These are phyloP conservation scores for Malus orientalis DNA, from an alignment of 306 rosid genomes.

Conservation along the genomic window DNA sequence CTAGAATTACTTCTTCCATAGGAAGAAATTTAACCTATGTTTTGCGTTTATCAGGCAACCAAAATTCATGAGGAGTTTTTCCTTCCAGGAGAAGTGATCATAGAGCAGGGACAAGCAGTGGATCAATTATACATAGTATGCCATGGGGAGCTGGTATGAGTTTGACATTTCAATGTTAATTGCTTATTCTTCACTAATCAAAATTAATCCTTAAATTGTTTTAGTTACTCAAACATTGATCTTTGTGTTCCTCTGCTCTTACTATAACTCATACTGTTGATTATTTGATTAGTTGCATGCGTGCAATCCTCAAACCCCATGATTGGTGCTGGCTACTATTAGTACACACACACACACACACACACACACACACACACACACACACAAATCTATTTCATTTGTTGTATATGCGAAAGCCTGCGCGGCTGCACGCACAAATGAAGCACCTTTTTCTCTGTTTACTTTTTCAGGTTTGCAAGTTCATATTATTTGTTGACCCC, in stretches of 20 bases:
- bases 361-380: not conserved
- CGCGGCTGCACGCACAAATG: not conserved
- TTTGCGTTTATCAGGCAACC: conserved; percentile 36
- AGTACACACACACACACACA: not conserved
- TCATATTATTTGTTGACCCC: not conserved
- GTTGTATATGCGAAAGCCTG: not conserved
- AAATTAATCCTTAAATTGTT: no score
- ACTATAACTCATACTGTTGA: not conserved
- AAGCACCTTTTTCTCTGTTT: not conserved
- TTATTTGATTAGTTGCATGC: not conserved
- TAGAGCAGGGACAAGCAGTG: conserved; percentile 44
- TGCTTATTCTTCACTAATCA: not conserved
- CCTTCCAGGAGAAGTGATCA: conserved; percentile 51
- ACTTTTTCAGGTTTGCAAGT: not conserved
- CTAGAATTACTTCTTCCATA: conserved; percentile 1
- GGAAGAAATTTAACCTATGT: not conserved
- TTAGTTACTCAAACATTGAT: not conserved
- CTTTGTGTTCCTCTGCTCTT: not conserved
- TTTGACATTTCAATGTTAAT: not conserved
- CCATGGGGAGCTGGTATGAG: conserved; percentile 55
- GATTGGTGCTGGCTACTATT: not conserved
- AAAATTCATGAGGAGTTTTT: conserved; percentile 55
- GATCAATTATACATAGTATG: conserved; percentile 53
- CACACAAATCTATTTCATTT: not conserved
- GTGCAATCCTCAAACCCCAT: no score